Evolutionary conservation across 805 yeast species (phyloP).

Genomic region (Yarrowia bubula): DNA sequence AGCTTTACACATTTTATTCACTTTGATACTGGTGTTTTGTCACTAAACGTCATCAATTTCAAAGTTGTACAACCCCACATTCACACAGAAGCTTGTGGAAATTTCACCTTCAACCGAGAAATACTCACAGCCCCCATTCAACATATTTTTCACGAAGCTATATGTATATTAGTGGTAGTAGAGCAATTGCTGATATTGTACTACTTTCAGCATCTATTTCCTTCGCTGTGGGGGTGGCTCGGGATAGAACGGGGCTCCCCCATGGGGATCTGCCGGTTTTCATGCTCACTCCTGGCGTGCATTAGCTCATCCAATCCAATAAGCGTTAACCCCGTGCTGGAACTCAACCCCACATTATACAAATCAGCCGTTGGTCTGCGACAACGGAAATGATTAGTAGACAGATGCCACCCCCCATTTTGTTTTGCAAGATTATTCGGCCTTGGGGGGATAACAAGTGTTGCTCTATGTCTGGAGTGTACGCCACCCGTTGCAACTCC

Average conservation of each 20-base stretch:
- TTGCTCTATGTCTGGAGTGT: too few species aligned
- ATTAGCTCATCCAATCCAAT: constrained; percentile 23
- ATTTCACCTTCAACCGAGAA: neutral
- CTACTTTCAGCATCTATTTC: neutral
- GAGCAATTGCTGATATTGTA: too few species aligned
- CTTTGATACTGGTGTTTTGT: neutral
- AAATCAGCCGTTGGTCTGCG: constrained; percentile 20
- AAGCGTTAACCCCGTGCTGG: constrained; percentile 21
- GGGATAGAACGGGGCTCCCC: neutral
- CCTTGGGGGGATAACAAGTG: neutral
- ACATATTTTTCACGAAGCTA: neutral
- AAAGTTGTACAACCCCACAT: constrained; percentile 24
- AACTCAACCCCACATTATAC: constrained; percentile 26
- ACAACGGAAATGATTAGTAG: neutral
- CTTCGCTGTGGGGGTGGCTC: neutral
- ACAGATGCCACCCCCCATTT: neutral
- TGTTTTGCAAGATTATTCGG: neutral
- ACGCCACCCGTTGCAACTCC: constrained; percentile 2
- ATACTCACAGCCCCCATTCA: too few species aligned
- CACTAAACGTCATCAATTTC: neutral
- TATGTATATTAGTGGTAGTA: too few species aligned
- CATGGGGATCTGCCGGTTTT: constrained; percentile 18
- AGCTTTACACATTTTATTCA: too few species aligned
- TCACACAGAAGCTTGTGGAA: constrained; percentile 20
- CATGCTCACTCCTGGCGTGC: constrained; percentile 25